These are phyloP conservation scores for Blastobotrys persicus DNA, from an alignment of 1,139 yeast genomes.

Conservation along the genomic window DNA sequence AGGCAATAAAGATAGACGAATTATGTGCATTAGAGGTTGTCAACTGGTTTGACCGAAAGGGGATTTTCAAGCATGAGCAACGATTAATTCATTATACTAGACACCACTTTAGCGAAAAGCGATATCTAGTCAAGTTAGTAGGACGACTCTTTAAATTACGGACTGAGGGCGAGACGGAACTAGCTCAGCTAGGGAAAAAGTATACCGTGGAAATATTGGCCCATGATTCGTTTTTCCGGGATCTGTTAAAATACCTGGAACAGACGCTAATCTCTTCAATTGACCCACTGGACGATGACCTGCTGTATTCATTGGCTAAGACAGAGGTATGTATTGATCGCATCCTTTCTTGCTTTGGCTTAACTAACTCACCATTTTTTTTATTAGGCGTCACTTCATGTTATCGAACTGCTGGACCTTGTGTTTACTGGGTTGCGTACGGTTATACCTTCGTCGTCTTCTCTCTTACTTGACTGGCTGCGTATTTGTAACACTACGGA, in stretches of 20 bases:
- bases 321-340: slow-evolving; percentile 18
- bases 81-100: slow-evolving; percentile 25
- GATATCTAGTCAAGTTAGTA: slow-evolving; percentile 26
- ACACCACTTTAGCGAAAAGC: slow-evolving; percentile 26
- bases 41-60: slow-evolving; percentile 25
- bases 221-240: slow-evolving; percentile 24
- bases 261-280: slow-evolving; percentile 18
- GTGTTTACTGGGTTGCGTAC: slow-evolving; percentile 31
- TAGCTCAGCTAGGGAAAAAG: slow-evolving; percentile 13
- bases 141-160: slow-evolving; percentile 19
- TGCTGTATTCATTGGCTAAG: slow-evolving; percentile 15
- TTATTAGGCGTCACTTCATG: slow-evolving; percentile 16
- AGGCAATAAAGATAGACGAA: slow-evolving; percentile 26
- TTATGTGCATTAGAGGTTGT: slow-evolving; percentile 27
- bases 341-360: slow-evolving; percentile 10
- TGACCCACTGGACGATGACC: slow-evolving; percentile 16
- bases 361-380: no score
- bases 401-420: slow-evolving; percentile 31
- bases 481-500: slow-evolving; percentile 46
- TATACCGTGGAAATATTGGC: slow-evolving; percentile 29
- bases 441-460: slow-evolving; percentile 29
- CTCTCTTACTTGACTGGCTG: slow-evolving; percentile 53
- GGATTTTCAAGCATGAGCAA: slow-evolving; percentile 21
- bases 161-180: slow-evolving; percentile 8
- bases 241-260: slow-evolving; percentile 20